Percentiles rank a stretch among this genome's conserved stretches.
Evolutionary conservation across 441 rosid species (phyloP).

Genomic region (Eruca vesicaria): DNA sequence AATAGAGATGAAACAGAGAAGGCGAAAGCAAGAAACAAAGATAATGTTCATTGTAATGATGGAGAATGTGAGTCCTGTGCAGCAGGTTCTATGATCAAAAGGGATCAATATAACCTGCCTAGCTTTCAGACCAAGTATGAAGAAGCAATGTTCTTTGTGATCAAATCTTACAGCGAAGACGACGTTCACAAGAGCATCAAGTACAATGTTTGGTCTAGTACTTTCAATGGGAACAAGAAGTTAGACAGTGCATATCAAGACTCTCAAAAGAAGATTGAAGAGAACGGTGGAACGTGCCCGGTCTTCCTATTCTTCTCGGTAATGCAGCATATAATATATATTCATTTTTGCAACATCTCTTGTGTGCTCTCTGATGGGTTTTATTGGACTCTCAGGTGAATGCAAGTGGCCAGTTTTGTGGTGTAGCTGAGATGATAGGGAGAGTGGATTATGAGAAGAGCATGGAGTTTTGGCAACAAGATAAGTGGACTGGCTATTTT

Average conservation of each 20-base stretch:
- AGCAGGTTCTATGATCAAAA: slow-evolving; percentile 29
- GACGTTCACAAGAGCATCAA: slow-evolving; percentile 52
- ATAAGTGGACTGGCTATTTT: slow-evolving; percentile 50
- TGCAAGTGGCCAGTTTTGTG: slow-evolving; percentile 54
- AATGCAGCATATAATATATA: background rate
- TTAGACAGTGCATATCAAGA: slow-evolving; percentile 44
- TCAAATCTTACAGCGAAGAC: slow-evolving; percentile 53
- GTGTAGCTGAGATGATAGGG: slow-evolving; percentile 50
- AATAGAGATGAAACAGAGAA: slow-evolving; percentile 32
- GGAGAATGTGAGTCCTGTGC: slow-evolving; percentile 40
- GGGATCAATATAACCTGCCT: slow-evolving; percentile 41
- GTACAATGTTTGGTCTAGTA: slow-evolving; percentile 55
- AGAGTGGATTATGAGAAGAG: slow-evolving; percentile 42
- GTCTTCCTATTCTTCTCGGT: slow-evolving; percentile 53
- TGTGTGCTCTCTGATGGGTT: background rate
- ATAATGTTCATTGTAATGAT: slow-evolving; percentile 23
- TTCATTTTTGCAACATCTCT: background rate
- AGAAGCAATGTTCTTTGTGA: slow-evolving; percentile 47
- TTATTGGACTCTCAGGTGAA: slow-evolving; percentile 39
- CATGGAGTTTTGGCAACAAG: slow-evolving; percentile 57
- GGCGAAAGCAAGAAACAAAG: slow-evolving; percentile 38
- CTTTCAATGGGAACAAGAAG: slow-evolving; percentile 51
- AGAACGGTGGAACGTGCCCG: slow-evolving; percentile 43
- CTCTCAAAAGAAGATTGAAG: slow-evolving; percentile 34
- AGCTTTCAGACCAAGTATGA: slow-evolving; percentile 43